These are phyloP conservation scores for Rhynchospora pubera DNA, from an alignment of 176 grass and related monocot species.

Conservation along the genomic window DNA sequence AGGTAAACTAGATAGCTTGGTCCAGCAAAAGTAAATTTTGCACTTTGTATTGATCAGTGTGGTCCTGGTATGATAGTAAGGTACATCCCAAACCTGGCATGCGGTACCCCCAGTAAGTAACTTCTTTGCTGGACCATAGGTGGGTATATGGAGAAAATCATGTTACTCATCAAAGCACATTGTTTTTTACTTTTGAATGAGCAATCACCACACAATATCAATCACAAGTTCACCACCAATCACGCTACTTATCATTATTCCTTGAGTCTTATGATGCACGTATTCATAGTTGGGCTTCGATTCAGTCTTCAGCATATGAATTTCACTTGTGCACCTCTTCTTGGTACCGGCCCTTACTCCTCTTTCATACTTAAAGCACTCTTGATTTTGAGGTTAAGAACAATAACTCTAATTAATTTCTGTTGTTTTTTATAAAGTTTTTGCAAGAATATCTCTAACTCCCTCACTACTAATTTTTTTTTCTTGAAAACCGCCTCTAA, in stretches of 20 bases:
- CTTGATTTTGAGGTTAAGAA: too few species aligned
- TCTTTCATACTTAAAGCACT: too few species aligned
- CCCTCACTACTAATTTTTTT: too few species aligned
- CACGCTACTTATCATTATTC: neutral
- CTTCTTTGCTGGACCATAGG: neutral
- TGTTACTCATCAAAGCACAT: neutral
- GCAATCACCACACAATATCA: neutral
- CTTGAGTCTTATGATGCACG: neutral
- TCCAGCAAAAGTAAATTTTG: neutral
- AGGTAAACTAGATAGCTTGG: neutral
- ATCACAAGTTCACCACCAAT: neutral
- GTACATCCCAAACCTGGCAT: neutral
- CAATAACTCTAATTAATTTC: too few species aligned
- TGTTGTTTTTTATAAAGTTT: too few species aligned
- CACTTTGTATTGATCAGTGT: neutral
- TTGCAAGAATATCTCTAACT: too few species aligned
- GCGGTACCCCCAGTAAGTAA: neutral
- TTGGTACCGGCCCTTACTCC: too few species aligned
- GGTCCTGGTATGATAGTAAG: neutral
- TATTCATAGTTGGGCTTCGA: neutral
- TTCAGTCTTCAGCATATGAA: neutral
- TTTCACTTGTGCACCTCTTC: too few species aligned
- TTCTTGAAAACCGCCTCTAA: too few species aligned
- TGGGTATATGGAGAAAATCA: neutral
- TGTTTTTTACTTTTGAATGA: neutral